A percentile compares a stretch with the other conserved stretches of the same genome.
phyloP scores from a whole-genome alignment of 2,329 filamentous ascomycete species.

The Penicillium aurantiogriseum region DNA sequence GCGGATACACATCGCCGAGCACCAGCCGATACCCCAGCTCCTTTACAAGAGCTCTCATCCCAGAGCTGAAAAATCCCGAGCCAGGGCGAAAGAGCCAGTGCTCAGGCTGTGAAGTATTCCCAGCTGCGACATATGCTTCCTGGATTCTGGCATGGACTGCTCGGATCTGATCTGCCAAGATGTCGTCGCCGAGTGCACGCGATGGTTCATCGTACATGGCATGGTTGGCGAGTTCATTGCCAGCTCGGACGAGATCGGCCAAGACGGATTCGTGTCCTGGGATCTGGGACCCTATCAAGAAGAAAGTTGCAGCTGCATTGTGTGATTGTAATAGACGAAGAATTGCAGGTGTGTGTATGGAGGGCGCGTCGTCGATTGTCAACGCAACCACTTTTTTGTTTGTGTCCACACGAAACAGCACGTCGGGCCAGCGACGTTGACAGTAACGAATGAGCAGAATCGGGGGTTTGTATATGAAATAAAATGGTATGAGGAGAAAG shows the following conservation, averaged over 20 bases:
- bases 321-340: slow-evolving; percentile 64
- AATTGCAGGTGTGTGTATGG: slow-evolving; percentile 68
- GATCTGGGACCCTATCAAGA: slow-evolving; percentile 80
- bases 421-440: slow-evolving; percentile 69
- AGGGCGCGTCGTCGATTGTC: slow-evolving; percentile 85
- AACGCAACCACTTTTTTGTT: slow-evolving; percentile 69
- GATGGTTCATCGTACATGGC: slow-evolving; percentile 84
- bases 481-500: slow-evolving; percentile 49
- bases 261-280: slow-evolving; percentile 55
- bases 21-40: slow-evolving; percentile 68
- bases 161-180: slow-evolving; percentile 63
- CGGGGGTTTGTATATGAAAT: slow-evolving; percentile 79
- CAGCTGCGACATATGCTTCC: slow-evolving; percentile 52
- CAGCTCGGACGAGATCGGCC: slow-evolving; percentile 57
- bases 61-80: slow-evolving; percentile 73
- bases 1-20: slow-evolving; percentile 83
- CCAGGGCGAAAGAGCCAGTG: slow-evolving; percentile 77
- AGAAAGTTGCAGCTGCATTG: slow-evolving; percentile 76
- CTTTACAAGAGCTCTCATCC: slow-evolving; percentile 63
- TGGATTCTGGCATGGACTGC: slow-evolving; percentile 63
- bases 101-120: slow-evolving; percentile 39
- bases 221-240: slow-evolving; percentile 79
- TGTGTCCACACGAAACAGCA: slow-evolving; percentile 68
- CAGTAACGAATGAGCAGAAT: slow-evolving; percentile 68
- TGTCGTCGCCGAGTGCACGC: slow-evolving; percentile 56